Conservation (phyloP, 768 basidiomycete species). For the Tricholoma hemisulphureum region DNA sequence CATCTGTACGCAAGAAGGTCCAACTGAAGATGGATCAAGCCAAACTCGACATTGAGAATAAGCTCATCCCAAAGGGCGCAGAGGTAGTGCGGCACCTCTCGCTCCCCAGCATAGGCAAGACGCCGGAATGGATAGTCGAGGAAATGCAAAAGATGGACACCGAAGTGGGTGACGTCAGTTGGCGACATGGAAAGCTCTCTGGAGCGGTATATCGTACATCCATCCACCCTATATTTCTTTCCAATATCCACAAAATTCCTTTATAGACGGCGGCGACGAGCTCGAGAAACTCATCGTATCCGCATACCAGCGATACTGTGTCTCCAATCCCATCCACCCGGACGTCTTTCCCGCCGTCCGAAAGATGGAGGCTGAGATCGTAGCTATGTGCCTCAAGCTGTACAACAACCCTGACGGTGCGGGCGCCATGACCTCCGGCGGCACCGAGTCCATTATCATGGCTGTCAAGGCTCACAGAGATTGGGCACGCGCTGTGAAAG, state of each 20-base stretch:
- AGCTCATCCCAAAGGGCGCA: constrained; percentile 63
- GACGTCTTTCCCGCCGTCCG: constrained; percentile 90
- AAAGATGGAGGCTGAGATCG: constrained; percentile 97
- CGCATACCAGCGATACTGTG: constrained; percentile 78
- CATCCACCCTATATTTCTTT: not conserved
- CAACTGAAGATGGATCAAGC: constrained; percentile 63
- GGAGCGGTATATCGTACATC: constrained; percentile 83
- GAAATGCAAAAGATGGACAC: constrained; percentile 83
- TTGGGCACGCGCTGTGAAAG: constrained; percentile 83
- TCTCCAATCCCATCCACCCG: constrained; percentile 90
- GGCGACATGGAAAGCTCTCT: constrained; percentile 72
- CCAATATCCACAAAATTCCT: not conserved
- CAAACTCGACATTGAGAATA: constrained; percentile 61
- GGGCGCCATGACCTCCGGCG: constrained; percentile 91
- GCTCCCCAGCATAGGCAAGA: constrained; percentile 63
- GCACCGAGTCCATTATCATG: constrained; percentile 97
- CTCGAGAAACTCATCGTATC: constrained; percentile 74
- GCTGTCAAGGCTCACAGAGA: constrained; percentile 92
- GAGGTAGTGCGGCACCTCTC: constrained; percentile 63
- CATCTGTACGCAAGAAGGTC: constrained; percentile 58
- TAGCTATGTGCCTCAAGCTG: constrained; percentile 81
- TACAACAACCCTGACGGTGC: constrained; percentile 85
- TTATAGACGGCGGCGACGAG: constrained; percentile 78
- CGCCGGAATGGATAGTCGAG: constrained; percentile 67
- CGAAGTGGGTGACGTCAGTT: constrained; percentile 50